phyloP scores from a whole-genome alignment of 345 rosid species.

The Brassica incana region DNA sequence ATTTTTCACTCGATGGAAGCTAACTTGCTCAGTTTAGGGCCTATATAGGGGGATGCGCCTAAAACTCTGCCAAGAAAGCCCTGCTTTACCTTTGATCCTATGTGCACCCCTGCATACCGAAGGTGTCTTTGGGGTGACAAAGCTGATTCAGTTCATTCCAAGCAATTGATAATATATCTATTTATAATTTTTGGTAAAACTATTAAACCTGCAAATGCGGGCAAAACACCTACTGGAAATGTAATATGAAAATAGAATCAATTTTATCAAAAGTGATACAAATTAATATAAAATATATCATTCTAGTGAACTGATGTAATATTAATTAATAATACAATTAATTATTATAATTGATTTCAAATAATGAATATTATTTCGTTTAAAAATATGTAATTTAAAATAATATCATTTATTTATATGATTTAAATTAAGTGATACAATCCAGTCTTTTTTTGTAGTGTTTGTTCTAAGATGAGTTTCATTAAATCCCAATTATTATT shows the following conservation, averaged over 20 bases:
- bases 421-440: background rate
- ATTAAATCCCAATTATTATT: too few species aligned
- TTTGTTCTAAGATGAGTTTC: too few species aligned
- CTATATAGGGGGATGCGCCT: too few species aligned
- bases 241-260: background rate
- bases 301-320: background rate
- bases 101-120: too few species aligned
- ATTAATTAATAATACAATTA: too few species aligned
- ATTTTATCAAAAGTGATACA: background rate
- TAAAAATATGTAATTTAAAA: background rate
- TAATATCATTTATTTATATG: background rate
- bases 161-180: background rate
- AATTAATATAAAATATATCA: background rate
- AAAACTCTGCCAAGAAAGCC: too few species aligned
- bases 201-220: background rate
- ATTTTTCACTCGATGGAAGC: too few species aligned
- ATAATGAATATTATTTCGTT: background rate
- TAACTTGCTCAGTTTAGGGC: too few species aligned
- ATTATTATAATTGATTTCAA: background rate
- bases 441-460: background rate
- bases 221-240: background rate
- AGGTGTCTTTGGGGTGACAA: too few species aligned
- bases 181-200: too few species aligned
- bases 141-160: too few species aligned
- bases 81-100: too few species aligned